phyloP scores from a whole-genome alignment of 2,329 filamentous ascomycete genomes.

The Nothophoma quercina region DNA sequence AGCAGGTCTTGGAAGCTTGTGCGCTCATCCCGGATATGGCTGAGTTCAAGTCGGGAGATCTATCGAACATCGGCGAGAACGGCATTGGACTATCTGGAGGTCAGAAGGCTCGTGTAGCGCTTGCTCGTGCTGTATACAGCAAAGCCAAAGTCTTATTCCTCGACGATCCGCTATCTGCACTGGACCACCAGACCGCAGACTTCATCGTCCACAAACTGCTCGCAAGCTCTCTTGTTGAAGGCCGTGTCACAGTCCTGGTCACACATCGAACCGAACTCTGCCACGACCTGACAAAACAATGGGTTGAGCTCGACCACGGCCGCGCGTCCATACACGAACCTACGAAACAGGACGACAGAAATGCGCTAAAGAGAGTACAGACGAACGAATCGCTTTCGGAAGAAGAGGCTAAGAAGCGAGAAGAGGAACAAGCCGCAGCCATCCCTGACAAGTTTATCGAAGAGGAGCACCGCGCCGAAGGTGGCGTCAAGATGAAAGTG shows the following conservation, averaged over 20 bases:
- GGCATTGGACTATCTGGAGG: slow-evolving; percentile 68
- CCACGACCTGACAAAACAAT: slow-evolving; percentile 73
- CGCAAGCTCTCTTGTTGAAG: slow-evolving; percentile 61
- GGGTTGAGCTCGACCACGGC: slow-evolving; percentile 73
- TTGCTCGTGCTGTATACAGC: slow-evolving; percentile 69
- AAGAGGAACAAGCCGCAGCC: slow-evolving; percentile 56
- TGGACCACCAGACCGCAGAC: slow-evolving; percentile 71
- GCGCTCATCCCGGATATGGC: slow-evolving; percentile 68
- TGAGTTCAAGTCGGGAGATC: slow-evolving; percentile 69
- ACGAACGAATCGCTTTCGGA: slow-evolving; percentile 49
- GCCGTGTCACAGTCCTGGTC: slow-evolving; percentile 64
- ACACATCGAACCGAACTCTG: slow-evolving; percentile 76
- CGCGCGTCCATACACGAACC: slow-evolving; percentile 54
- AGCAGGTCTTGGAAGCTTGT: slow-evolving; percentile 72
- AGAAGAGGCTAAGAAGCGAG: slow-evolving; percentile 44
- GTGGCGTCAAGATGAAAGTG: slow-evolving; percentile 75
- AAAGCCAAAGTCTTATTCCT: slow-evolving; percentile 62
- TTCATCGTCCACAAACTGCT: slow-evolving; percentile 66
- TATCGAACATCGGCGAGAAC: slow-evolving; percentile 68
- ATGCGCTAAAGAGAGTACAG: slow-evolving; percentile 51
- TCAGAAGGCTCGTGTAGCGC: slow-evolving; percentile 66
- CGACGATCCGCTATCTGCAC: slow-evolving; percentile 66
- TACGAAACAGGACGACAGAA: slow-evolving; percentile 55
- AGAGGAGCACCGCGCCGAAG: slow-evolving; percentile 76
- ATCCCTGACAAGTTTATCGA: slow-evolving; percentile 79